These are phyloP conservation scores for Ceratonia siliqua DNA, from an alignment of 306 rosid genomes.

Conservation along the genomic window DNA sequence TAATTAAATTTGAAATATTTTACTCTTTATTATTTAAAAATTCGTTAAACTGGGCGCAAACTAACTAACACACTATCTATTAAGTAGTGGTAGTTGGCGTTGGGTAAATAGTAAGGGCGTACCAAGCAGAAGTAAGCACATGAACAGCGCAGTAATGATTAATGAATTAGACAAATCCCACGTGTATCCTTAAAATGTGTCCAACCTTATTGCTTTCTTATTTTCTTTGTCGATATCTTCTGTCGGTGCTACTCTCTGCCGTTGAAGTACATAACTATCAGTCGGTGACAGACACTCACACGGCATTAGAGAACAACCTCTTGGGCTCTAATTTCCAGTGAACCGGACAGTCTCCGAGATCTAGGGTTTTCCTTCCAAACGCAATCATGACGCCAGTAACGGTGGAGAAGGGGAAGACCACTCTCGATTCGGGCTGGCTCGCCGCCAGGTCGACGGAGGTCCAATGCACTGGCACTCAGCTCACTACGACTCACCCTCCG, in stretches of 20 bases:
- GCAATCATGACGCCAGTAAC: neutral
- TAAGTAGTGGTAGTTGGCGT: too few species aligned
- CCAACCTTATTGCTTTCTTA: too few species aligned
- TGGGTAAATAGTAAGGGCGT: too few species aligned
- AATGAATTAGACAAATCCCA: too few species aligned
- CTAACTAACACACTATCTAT: too few species aligned
- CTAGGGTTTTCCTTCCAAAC: conserved; percentile 13
- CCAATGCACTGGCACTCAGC: conserved; percentile 66
- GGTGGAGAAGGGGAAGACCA: conserved; percentile 52
- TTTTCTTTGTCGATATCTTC: neutral
- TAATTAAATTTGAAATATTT: too few species aligned
- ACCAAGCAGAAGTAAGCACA: too few species aligned
- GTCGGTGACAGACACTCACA: neutral
- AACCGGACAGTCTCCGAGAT: neutral
- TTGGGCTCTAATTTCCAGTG: neutral
- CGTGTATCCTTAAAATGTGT: too few species aligned
- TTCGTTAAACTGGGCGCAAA: too few species aligned
- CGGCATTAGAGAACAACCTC: neutral
- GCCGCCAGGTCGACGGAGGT: conserved; percentile 82
- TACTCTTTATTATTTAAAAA: too few species aligned
- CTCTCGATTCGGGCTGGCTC: conserved; percentile 76
- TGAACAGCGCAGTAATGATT: too few species aligned
- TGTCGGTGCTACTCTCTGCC: neutral
- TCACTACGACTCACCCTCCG: conserved; percentile 86
- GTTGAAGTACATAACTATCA: neutral